Conservation (phyloP, 371 early-diverging fungal species). For the Neoconidiobolus thromboides region DNA sequence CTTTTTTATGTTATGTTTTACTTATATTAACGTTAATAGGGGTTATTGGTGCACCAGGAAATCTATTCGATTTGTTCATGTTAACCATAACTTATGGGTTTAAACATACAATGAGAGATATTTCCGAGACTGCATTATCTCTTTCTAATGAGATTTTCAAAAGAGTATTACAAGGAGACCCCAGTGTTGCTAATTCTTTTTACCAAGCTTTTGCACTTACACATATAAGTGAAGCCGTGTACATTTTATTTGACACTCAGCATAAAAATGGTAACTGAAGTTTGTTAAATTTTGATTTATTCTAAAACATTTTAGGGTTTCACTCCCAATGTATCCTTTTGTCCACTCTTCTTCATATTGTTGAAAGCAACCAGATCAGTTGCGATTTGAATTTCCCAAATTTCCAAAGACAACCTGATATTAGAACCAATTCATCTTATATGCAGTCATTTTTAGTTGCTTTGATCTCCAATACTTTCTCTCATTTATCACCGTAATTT, state of each 20-base stretch:
- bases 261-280: conserved; percentile 77
- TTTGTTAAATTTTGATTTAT: neutral
- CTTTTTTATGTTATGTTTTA: conserved; percentile 47
- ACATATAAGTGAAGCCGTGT: conserved; percentile 86
- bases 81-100: conserved; percentile 18
- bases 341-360: too few relatives aligned
- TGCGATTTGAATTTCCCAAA: too few relatives aligned
- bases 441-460: conserved; percentile 61
- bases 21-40: conserved; percentile 72
- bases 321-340: conserved; percentile 54
- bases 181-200: conserved; percentile 63
- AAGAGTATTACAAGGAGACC: conserved; percentile 51
- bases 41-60: conserved; percentile 70
- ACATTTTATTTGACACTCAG: conserved; percentile 86
- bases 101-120: conserved; percentile 96
- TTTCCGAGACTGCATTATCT: conserved; percentile 75
- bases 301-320: conserved; percentile 38
- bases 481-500: conserved; percentile 58
- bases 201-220: conserved; percentile 75
- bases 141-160: conserved; percentile 72
- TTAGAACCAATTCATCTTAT: conserved; percentile 52
- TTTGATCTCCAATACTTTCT: conserved; percentile 73
- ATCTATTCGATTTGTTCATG: neutral
- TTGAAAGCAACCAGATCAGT: too few relatives aligned
- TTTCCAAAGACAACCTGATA: too few relatives aligned